phyloP scores from a whole-genome alignment of 1,284 basidiomycete species.

The Moesziomyces sp. region DNA sequence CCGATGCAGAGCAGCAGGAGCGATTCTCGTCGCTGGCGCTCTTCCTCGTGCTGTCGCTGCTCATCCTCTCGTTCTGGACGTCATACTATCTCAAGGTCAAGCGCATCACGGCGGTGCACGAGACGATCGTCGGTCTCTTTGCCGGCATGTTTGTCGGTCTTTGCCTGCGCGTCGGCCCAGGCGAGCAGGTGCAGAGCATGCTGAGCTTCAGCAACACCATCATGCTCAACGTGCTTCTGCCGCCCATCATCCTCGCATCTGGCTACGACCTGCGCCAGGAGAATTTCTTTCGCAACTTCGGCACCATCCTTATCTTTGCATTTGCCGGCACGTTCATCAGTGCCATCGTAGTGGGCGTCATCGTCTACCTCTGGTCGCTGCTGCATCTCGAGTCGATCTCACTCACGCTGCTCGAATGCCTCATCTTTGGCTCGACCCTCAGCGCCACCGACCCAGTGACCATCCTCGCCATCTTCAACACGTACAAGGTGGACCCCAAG shows the following conservation, averaged over 20 bases:
- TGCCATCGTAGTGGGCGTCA: conserved; percentile 91
- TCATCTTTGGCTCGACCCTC: conserved; percentile 94
- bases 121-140: conserved; percentile 94
- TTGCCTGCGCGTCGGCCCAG: conserved; percentile 87
- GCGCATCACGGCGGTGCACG: conserved; percentile 92
- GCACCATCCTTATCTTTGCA: conserved; percentile 87
- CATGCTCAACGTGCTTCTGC: conserved; percentile 96
- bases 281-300: conserved; percentile 84
- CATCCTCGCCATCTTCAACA: conserved; percentile 97
- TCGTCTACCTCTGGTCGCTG: conserved; percentile 94
- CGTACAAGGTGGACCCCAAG: conserved; percentile 98
- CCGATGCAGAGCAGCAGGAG: conserved; percentile 64
- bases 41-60: conserved; percentile 84
- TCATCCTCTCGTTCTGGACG: conserved; percentile 93
- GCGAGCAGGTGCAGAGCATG: conserved; percentile 95
- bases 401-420: conserved; percentile 76
- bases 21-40: conserved; percentile 65
- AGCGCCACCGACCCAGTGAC: conserved; percentile 98
- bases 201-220: conserved; percentile 96
- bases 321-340: conserved; percentile 97
- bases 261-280: conserved; percentile 98
- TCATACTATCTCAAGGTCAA: conserved; percentile 98
- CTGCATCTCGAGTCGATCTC: conserved; percentile 73
- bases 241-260: conserved; percentile 97
- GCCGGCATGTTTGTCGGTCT: conserved; percentile 94